These are phyloP conservation scores for Rhodotorula graminis DNA, from an alignment of 768 basidiomycete genomes.

Conservation along the genomic window DNA sequence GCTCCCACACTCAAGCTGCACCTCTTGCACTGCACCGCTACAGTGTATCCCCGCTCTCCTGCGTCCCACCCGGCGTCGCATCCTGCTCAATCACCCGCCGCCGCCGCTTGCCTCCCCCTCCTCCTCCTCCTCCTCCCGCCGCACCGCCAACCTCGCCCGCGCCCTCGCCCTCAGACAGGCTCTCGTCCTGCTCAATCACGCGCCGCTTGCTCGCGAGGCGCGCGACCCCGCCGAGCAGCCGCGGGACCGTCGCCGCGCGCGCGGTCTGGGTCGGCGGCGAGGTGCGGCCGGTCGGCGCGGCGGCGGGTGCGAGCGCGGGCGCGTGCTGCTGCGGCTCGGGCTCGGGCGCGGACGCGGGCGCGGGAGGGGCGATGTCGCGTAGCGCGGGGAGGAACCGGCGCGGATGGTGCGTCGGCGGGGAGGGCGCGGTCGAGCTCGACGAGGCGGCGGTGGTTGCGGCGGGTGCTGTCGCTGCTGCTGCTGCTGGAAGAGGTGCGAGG, in stretches of 20 bases:
- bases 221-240: neutral
- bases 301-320: too few relatives aligned
- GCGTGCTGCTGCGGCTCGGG: too few relatives aligned
- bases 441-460: too few relatives aligned
- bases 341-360: too few relatives aligned
- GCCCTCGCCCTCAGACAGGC: neutral
- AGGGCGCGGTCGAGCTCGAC: neutral
- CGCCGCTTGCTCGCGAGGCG: neutral
- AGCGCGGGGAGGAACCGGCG: neutral
- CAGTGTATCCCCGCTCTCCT: neutral
- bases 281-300: too few relatives aligned
- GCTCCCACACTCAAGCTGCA: neutral
- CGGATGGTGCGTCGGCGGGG: too few relatives aligned
- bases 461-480: too few relatives aligned
- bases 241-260: neutral
- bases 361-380: neutral
- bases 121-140: neutral
- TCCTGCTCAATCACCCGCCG: constrained; percentile 9
- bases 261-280: too few relatives aligned
- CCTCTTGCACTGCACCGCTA: too few relatives aligned
- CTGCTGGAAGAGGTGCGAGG: too few relatives aligned
- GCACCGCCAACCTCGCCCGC: too few relatives aligned
- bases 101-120: neutral
- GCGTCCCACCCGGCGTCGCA: neutral
- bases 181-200: constrained; percentile 11